phyloP scores from a whole-genome alignment of 768 basidiomycete genomes.

The Pleurotus giganteus region DNA sequence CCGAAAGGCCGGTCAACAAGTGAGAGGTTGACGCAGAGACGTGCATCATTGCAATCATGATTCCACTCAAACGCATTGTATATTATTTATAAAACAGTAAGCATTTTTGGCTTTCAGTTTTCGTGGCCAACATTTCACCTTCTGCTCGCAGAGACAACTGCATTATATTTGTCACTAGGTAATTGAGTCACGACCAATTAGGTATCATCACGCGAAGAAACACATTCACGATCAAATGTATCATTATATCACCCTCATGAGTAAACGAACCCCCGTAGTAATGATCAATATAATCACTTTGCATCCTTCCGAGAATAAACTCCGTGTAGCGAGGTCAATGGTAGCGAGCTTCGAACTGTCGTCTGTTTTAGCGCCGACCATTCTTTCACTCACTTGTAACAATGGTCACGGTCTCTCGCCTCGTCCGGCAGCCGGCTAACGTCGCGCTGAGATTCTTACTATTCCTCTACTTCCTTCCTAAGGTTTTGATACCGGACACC shows the following conservation, averaged over 20 bases:
- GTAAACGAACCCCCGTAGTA: background rate
- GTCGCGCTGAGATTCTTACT: too few species aligned
- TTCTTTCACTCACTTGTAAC: too few species aligned
- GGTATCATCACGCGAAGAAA: background rate
- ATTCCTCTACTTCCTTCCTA: too few species aligned
- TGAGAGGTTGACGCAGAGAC: background rate
- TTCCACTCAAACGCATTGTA: background rate
- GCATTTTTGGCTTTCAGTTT: background rate
- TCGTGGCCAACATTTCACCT: background rate
- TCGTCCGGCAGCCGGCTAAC: too few species aligned
- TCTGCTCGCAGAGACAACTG: background rate
- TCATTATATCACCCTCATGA: background rate
- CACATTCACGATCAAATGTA: background rate
- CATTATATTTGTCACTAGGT: background rate
- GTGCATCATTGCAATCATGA: background rate
- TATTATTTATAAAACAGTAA: constrained; percentile 2
- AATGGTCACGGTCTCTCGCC: too few species aligned
- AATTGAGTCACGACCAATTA: background rate
- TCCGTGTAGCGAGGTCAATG: too few species aligned
- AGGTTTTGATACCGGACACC: background rate
- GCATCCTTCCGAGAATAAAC: too few species aligned
- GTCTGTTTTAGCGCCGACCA: too few species aligned
- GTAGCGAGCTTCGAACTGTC: too few species aligned
- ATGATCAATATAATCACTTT: background rate
- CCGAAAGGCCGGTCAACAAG: constrained; percentile 2